A percentile compares a stretch with the other conserved stretches of the same genome.
Conservation (phyloP, 768 basidiomycete genomes). For the Suillus luteus region DNA sequence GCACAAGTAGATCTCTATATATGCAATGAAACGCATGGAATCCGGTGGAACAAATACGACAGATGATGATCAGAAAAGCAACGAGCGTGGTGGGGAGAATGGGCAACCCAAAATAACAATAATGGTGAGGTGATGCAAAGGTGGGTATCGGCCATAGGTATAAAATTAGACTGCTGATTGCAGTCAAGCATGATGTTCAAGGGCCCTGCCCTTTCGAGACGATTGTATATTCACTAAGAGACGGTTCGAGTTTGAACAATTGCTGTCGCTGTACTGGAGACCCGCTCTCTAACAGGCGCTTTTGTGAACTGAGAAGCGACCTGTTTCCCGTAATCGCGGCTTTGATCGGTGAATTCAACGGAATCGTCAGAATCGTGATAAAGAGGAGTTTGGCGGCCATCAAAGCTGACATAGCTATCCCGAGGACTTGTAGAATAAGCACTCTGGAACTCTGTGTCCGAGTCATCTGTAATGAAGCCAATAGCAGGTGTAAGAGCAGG, state of each 20-base stretch:
- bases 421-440: slow-evolving; percentile 80
- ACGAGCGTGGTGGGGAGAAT: slow-evolving; percentile 22
- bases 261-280: slow-evolving; percentile 55
- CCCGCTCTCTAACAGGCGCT: slow-evolving; percentile 50
- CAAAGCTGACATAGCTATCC: slow-evolving; percentile 58
- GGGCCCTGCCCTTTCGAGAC: slow-evolving; percentile 25
- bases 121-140: slow-evolving; percentile 19
- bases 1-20: slow-evolving; percentile 24
- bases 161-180: slow-evolving; percentile 15
- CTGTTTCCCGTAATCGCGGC: slow-evolving; percentile 32
- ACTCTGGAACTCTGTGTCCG: slow-evolving; percentile 86
- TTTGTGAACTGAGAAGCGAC: slow-evolving; percentile 36
- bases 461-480: slow-evolving; percentile 62
- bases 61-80: slow-evolving; percentile 18
- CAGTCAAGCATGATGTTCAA: slow-evolving; percentile 24
- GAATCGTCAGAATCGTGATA: slow-evolving; percentile 34
- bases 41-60: slow-evolving; percentile 29
- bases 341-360: slow-evolving; percentile 32
- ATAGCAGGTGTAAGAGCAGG: slow-evolving; percentile 37
- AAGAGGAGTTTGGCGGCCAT: slow-evolving; percentile 26
- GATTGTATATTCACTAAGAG: slow-evolving; percentile 44
- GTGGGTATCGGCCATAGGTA: slow-evolving; percentile 34
- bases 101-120: slow-evolving; percentile 22
- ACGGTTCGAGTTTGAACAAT: slow-evolving; percentile 42
- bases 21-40: slow-evolving; percentile 26